Conservation (phyloP, 2,329 filamentous ascomycete genomes). For the Penicillium vulpinum region DNA sequence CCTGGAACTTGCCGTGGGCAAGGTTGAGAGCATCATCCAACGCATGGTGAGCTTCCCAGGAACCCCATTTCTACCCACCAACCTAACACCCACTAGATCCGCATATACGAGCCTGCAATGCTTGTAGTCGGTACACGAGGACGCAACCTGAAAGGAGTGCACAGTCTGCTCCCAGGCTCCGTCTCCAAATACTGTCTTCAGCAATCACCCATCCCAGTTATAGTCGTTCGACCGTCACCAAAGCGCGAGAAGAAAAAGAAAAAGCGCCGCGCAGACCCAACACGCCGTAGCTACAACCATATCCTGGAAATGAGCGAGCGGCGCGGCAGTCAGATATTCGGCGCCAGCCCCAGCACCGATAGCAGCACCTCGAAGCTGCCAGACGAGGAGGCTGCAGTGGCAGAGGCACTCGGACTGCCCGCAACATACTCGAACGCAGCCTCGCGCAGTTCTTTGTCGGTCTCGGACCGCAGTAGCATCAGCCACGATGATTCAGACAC, state of each 20-base stretch:
- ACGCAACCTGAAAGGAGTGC: conserved; percentile 78
- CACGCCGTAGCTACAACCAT: conserved; percentile 71
- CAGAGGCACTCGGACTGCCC: conserved; percentile 50
- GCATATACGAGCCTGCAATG: conserved; percentile 87
- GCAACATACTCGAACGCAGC: conserved; percentile 29
- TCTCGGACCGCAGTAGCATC: conserved; percentile 36
- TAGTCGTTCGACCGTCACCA: conserved; percentile 82
- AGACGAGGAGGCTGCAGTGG: conserved; percentile 53
- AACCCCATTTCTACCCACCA: background rate
- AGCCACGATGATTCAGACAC: conserved; percentile 33
- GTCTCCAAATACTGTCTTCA: conserved; percentile 95
- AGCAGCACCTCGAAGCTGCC: conserved; percentile 47
- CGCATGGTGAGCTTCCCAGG: conserved; percentile 65
- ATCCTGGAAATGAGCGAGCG: conserved; percentile 68
- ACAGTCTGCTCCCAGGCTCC: conserved; percentile 81
- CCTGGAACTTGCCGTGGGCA: conserved; percentile 84
- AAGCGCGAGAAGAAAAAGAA: conserved; percentile 88
- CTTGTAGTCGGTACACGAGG: conserved; percentile 87
- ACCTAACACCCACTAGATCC: conserved; percentile 61
- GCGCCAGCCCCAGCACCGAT: conserved; percentile 49
- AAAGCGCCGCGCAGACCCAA: conserved; percentile 76
- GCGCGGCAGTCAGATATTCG: conserved; percentile 54
- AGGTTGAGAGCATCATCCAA: conserved; percentile 86
- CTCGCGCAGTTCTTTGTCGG: conserved; percentile 38
- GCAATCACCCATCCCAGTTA: conserved; percentile 88